A percentile compares a stretch with the other conserved stretches of the same genome.
Conservation (phyloP, 371 early-diverging fungal genomes). For the Amoeboaphelidium protococcarum region DNA sequence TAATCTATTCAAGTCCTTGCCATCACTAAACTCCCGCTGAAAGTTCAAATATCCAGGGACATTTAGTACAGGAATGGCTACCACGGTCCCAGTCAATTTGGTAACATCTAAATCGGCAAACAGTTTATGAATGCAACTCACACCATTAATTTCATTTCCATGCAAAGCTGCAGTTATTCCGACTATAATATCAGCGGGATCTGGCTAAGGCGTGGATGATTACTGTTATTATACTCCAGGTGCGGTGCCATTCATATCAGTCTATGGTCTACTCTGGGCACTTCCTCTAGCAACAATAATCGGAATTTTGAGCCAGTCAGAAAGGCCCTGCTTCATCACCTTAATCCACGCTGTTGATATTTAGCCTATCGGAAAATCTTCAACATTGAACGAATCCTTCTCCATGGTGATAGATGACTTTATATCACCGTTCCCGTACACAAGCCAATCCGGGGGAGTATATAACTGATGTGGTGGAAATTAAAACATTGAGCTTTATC, state of each 20-base stretch:
- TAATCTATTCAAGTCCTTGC: constrained; percentile 50
- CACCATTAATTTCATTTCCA: constrained; percentile 75
- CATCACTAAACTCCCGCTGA: too few species aligned
- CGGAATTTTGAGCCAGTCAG: constrained; percentile 35
- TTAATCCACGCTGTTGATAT: constrained; percentile 41
- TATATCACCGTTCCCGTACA: constrained; percentile 20
- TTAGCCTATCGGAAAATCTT: constrained; percentile 29
- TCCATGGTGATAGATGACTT: constrained; percentile 36
- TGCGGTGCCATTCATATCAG: too few species aligned
- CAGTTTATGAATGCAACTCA: constrained; percentile 59
- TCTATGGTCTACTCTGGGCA: too few species aligned
- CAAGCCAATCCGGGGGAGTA: constrained; percentile 22
- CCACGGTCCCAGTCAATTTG: constrained; percentile 29
- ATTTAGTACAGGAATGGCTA: too few species aligned
- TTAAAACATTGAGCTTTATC: constrained; percentile 6
- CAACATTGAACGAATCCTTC: constrained; percentile 25
- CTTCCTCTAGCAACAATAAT: constrained; percentile 34
- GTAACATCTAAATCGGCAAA: constrained; percentile 42
- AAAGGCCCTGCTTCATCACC: constrained; percentile 35
- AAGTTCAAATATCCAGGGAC: too few species aligned
- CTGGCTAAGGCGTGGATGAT: too few species aligned
- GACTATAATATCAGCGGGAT: constrained; percentile 6
- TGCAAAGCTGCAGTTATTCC: constrained; percentile 43
- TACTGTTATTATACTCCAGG: too few species aligned
- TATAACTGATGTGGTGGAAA: constrained; percentile 27